Percentiles rank a stretch among this genome's conserved stretches.
phyloP scores from a whole-genome alignment of 2,329 filamentous ascomycete genomes.

The Ceratocystis huliohia region DNA sequence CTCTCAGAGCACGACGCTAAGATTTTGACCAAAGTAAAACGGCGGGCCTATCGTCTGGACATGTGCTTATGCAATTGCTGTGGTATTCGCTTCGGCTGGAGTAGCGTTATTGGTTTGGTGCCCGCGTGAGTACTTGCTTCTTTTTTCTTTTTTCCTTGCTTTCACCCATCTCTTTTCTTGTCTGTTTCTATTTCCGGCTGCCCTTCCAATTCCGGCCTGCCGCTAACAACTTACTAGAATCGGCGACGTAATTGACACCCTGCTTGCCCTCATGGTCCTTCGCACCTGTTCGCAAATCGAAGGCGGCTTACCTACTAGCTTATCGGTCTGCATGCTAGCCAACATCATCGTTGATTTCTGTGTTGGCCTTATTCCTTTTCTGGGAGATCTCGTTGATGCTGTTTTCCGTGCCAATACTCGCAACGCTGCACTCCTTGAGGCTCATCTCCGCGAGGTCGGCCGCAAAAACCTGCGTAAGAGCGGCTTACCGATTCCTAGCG shows the following conservation, averaged over 20 bases:
- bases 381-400: constrained; percentile 65
- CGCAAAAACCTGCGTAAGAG: constrained; percentile 40
- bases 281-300: constrained; percentile 60
- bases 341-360: constrained; percentile 66
- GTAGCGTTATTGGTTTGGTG: constrained; percentile 69
- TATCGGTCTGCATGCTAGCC: constrained; percentile 61
- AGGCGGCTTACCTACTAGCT: constrained; percentile 52
- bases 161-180: no score
- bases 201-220: not conserved
- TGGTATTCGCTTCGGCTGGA: constrained; percentile 79
- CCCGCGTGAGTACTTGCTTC: constrained; percentile 52
- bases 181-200: no score
- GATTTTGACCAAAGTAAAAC: constrained; percentile 74
- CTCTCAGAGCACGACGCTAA: constrained; percentile 71
- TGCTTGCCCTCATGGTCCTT: constrained; percentile 65
- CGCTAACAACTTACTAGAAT: constrained; percentile 35
- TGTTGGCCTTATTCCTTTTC: constrained; percentile 59
- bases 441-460: constrained; percentile 55
- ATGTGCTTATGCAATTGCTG: constrained; percentile 70
- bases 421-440: constrained; percentile 58
- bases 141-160: no score
- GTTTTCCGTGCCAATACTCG: constrained; percentile 62
- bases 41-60: constrained; percentile 74
- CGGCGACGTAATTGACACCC: constrained; percentile 61
- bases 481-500: constrained; percentile 35